Percentiles rank a stretch among this genome's conserved stretches.
phyloP scores from a whole-genome alignment of 2,329 filamentous ascomycete species.

The Clathrospora elynae region DNA sequence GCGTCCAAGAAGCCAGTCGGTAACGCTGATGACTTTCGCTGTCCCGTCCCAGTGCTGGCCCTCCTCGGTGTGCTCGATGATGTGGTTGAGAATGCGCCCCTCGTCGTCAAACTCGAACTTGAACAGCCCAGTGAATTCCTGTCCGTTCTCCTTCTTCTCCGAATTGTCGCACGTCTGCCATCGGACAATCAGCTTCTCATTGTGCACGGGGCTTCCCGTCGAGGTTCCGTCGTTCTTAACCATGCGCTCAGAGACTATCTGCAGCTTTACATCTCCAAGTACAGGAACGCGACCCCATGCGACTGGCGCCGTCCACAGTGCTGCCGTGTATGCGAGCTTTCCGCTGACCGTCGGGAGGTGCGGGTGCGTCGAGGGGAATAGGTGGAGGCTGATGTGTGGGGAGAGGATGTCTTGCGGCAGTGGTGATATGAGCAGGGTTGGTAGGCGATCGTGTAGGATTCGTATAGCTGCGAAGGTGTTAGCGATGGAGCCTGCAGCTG shows the following conservation, averaged over 20 bases:
- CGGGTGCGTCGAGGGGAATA: slow-evolving; percentile 76
- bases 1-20: slow-evolving; percentile 90
- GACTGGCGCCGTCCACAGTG: slow-evolving; percentile 92
- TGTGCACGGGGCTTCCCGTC: slow-evolving; percentile 49
- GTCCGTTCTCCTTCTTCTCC: slow-evolving; percentile 52
- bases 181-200: slow-evolving; percentile 86
- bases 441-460: slow-evolving; percentile 65
- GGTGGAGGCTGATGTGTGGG: slow-evolving; percentile 65
- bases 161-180: slow-evolving; percentile 75
- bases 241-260: slow-evolving; percentile 90
- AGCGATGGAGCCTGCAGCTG: slow-evolving; percentile 5
- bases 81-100: slow-evolving; percentile 82
- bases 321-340: slow-evolving; percentile 86
- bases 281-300: slow-evolving; percentile 94
- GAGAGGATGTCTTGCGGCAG: slow-evolving; percentile 67
- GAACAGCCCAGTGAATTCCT: slow-evolving; percentile 86
- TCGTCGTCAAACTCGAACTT: slow-evolving; percentile 93
- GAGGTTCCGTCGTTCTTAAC: slow-evolving; percentile 59
- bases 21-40: slow-evolving; percentile 84
- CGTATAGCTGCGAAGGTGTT: slow-evolving; percentile 56
- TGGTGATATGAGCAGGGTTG: slow-evolving; percentile 64
- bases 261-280: slow-evolving; percentile 84
- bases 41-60: slow-evolving; percentile 82
- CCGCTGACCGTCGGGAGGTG: slow-evolving; percentile 92
- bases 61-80: slow-evolving; percentile 91